Evolutionary conservation across 768 basidiomycete genomes (phyloP).

Genomic region (Mycena sanguinolenta): DNA sequence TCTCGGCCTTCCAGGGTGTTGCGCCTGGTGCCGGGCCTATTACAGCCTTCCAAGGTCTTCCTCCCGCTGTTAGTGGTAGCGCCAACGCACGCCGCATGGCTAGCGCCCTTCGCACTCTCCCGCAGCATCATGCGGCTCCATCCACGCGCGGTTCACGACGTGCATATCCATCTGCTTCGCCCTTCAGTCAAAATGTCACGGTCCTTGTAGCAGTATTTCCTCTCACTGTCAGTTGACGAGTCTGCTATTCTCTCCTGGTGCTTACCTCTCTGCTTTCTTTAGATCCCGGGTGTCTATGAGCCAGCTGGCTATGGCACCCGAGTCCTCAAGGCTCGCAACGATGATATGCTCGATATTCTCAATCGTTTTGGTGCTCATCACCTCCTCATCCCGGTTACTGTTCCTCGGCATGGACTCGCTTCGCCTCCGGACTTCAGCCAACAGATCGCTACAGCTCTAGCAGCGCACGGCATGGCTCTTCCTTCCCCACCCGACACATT

Average conservation of each 20-base stretch:
- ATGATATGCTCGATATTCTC: background rate
- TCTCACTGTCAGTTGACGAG: background rate
- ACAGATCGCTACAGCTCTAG: background rate
- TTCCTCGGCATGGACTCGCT: background rate
- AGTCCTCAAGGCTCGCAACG: background rate
- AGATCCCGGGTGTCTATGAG: constrained; percentile 16
- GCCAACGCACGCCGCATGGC: background rate
- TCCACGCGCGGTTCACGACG: background rate
- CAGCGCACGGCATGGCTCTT: background rate
- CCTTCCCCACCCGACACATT: background rate
- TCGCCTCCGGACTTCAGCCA: background rate
- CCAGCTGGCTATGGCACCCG: constrained; percentile 12
- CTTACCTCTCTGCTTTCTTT: no score
- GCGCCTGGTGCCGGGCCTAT: background rate
- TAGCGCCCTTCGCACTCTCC: constrained; percentile 14
- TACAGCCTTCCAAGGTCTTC: background rate
- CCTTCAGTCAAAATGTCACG: background rate
- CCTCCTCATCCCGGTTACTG: background rate
- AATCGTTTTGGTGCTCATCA: background rate
- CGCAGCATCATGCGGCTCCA: background rate
- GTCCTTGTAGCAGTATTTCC: background rate
- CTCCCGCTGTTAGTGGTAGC: background rate
- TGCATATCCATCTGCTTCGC: background rate
- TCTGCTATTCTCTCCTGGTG: no score
- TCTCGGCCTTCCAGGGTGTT: background rate